phyloP scores from a whole-genome alignment of 495 filamentous ascomycete species.

The Penicillium macrosclerotiorum region DNA sequence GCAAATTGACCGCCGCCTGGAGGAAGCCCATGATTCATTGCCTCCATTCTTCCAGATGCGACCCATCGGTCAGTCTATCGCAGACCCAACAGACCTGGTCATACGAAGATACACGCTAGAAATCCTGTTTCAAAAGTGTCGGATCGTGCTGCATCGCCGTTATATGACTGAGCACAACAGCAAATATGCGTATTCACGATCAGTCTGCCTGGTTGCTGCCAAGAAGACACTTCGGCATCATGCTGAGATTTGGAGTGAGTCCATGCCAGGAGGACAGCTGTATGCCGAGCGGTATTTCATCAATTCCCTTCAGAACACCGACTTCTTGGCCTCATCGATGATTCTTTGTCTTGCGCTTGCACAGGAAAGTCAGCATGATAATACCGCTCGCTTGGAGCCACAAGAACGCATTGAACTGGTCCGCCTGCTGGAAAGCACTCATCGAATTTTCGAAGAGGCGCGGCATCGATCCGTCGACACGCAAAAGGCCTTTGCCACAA shows the following conservation, averaged over 20 bases:
- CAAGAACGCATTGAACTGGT: slow-evolving; percentile 62
- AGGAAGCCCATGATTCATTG: slow-evolving; percentile 62
- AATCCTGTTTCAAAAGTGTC: slow-evolving; percentile 76
- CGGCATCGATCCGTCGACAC: slow-evolving; percentile 71
- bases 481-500: slow-evolving; percentile 68
- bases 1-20: slow-evolving; percentile 68
- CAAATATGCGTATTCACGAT: slow-evolving; percentile 79
- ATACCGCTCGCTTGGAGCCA: not conserved
- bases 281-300: slow-evolving; percentile 73
- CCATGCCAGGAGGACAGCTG: slow-evolving; percentile 67
- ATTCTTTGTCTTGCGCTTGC: slow-evolving; percentile 76
- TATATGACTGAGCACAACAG: slow-evolving; percentile 69
- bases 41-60: slow-evolving; percentile 69
- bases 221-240: slow-evolving; percentile 74
- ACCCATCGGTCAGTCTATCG: slow-evolving; percentile 66
- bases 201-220: slow-evolving; percentile 75
- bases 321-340: slow-evolving; percentile 88
- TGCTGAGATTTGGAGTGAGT: slow-evolving; percentile 72
- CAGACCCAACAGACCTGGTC: slow-evolving; percentile 73
- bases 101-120: slow-evolving; percentile 81
- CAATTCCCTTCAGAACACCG: slow-evolving; percentile 72
- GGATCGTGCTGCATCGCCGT: slow-evolving; percentile 80
- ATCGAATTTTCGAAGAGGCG: slow-evolving; percentile 67
- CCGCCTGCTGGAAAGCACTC: slow-evolving; percentile 61
- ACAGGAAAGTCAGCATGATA: slow-evolving; percentile 18